These are phyloP conservation scores for Myotisia sp. DNA, from an alignment of 2,329 filamentous ascomycete genomes.

Conservation along the genomic window DNA sequence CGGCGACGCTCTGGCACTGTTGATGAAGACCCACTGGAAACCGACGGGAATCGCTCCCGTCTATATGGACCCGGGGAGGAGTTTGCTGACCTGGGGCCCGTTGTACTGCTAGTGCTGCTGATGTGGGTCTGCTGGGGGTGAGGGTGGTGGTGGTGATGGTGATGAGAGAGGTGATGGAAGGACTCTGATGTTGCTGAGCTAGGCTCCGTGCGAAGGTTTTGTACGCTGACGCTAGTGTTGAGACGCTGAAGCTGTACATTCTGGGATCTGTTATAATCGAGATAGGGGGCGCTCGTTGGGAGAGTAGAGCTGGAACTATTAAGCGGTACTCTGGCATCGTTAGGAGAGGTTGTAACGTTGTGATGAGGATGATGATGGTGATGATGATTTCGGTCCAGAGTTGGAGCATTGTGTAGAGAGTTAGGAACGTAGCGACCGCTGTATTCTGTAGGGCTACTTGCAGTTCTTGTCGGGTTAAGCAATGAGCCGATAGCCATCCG, in stretches of 20 bases:
- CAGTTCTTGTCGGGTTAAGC: constrained; percentile 7
- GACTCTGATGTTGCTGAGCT: background rate
- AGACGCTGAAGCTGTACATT: constrained; percentile 6
- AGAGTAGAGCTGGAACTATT: background rate
- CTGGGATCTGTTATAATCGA: constrained; percentile 4
- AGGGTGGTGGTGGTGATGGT: constrained; percentile 7
- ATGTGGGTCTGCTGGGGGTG: constrained; percentile 6
- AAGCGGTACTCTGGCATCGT: too few relatives aligned
- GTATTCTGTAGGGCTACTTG: background rate
- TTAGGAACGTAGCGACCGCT: background rate
- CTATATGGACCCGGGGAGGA: constrained; percentile 26
- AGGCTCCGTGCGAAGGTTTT: constrained; percentile 6
- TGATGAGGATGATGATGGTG: constrained; percentile 3
- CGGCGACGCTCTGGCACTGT: constrained; percentile 23
- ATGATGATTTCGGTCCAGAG: constrained; percentile 4
- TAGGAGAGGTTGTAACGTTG: constrained; percentile 1
- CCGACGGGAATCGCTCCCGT: constrained; percentile 28
- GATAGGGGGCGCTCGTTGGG: background rate
- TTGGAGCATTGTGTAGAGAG: background rate
- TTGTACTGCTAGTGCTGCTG: constrained; percentile 6
- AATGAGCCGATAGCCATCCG: constrained; percentile 8
- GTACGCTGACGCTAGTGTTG: constrained; percentile 2
- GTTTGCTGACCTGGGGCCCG: constrained; percentile 15
- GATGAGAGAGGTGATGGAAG: constrained; percentile 2
- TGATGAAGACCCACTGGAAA: constrained; percentile 27